Conservation (phyloP, 2,329 filamentous ascomycete genomes). For the Colletotrichum limetticola region DNA sequence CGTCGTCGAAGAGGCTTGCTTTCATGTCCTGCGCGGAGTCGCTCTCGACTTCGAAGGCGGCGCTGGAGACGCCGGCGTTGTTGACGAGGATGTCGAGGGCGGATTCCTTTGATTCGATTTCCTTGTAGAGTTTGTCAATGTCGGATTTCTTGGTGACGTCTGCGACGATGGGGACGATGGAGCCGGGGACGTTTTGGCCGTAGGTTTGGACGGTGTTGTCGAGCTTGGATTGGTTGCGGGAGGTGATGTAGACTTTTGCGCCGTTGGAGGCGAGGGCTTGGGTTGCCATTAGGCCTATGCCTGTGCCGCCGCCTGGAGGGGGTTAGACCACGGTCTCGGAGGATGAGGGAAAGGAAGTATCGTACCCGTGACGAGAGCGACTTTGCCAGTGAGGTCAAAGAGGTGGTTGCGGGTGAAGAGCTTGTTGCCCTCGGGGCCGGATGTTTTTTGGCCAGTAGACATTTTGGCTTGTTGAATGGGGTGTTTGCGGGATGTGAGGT, state of each 20-base stretch:
- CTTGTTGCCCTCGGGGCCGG: slow-evolving; percentile 38
- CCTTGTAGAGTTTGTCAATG: slow-evolving; percentile 65
- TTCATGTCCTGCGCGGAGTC: slow-evolving; percentile 64
- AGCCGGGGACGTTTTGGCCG: slow-evolving; percentile 62
- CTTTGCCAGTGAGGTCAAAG: slow-evolving; percentile 54
- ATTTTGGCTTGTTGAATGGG: slow-evolving; percentile 9
- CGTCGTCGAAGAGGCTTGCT: slow-evolving; percentile 74
- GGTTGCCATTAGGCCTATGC: slow-evolving; percentile 76
- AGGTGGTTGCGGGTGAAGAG: slow-evolving; percentile 49
- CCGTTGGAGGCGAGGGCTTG: slow-evolving; percentile 75
- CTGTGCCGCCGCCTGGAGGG: slow-evolving; percentile 62
- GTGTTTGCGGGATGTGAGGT: background rate
- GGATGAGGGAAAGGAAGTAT: background rate
- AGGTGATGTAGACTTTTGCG: slow-evolving; percentile 77
- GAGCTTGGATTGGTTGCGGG: slow-evolving; percentile 71
- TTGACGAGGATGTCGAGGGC: slow-evolving; percentile 75
- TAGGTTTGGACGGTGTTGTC: slow-evolving; percentile 69
- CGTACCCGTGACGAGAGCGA: slow-evolving; percentile 58
- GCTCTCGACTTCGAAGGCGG: slow-evolving; percentile 63
- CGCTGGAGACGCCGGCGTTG: slow-evolving; percentile 73
- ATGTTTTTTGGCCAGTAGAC: slow-evolving; percentile 30
- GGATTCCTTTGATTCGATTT: slow-evolving; percentile 64
- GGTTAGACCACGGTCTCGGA: background rate
- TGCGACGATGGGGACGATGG: slow-evolving; percentile 68
- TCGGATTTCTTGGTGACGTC: slow-evolving; percentile 73